Evolutionary conservation across 1,284 basidiomycete species (phyloP), one percentile per base, ranked within the genome.

Genomic region (Ganoderma resinaceum): DNA sequence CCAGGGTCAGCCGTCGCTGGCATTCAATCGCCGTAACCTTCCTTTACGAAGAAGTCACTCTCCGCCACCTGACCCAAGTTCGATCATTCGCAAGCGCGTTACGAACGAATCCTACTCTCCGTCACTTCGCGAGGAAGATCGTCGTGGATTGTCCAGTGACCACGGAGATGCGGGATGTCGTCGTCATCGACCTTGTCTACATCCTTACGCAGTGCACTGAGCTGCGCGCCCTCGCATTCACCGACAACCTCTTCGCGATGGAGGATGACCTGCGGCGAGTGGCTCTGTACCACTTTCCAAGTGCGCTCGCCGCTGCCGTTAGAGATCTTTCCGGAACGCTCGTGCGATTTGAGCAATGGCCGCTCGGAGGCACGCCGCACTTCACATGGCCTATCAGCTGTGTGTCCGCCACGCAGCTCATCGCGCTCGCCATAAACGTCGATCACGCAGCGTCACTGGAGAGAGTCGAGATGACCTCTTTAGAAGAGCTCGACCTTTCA

Each of bases 401-500:
- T 52, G 59, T 70, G 38, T 29, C 69, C 42, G 61, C 52, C 8
- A 16, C 63, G 11, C 60, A n/a, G 16, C 57, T 70, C 33, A 40
- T 38, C 40, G 33, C 53, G 26, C 69, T 70, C 20, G 49, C 66
- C 18, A 70, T 70, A 46, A 70, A 70, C 55, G 33, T 70, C 35
- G 61, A 70, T 20, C 69, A 70, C 33, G 61, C 53, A 33, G 63
- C 63, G 5, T 62, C 63, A 3, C 26, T 60, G 18, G 55, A 67
- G 57, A 38, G 26, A 18, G n/a, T 70, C 33, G 49, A 31, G 8
- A 57, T 70, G 2, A 40, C 66, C 3, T 20, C 33, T 8, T 58
- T 70, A 18, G 63, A 67, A 20, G 66, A 67, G 29, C 66, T 70
- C 33, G 66, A 70, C 26, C 61, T 70, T n/a, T 70, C 69, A 2